Evolutionary conservation across 257 asterid species (phyloP).

Genomic region (Galeopsis tetrahit): DNA sequence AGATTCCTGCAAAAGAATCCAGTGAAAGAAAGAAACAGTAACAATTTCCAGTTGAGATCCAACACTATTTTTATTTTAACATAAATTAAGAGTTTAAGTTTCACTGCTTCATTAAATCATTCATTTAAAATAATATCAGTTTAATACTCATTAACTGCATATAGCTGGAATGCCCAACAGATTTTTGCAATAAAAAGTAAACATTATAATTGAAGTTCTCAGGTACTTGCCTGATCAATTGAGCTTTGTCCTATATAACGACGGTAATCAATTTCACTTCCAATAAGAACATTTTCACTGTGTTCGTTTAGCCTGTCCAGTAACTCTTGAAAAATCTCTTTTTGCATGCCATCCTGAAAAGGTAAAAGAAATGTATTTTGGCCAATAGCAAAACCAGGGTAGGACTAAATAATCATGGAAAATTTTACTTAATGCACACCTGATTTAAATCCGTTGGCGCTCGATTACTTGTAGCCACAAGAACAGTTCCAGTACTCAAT

Average conservation of each 20-base stretch:
- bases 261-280: conserved; percentile 95
- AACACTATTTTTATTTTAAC: not conserved
- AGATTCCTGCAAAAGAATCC: not conserved
- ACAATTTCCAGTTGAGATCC: not conserved
- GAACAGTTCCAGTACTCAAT: conserved; percentile 92
- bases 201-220: conserved; percentile 9
- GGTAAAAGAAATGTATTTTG: not conserved
- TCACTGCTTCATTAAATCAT: not conserved
- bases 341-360: conserved; percentile 97
- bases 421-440: conserved; percentile 45
- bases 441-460: conserved; percentile 92
- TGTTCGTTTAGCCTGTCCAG: conserved; percentile 70
- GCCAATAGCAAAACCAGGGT: conserved; percentile 24
- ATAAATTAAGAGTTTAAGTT: not conserved
- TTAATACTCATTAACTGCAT: conserved; percentile 12
- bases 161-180: conserved; percentile 13
- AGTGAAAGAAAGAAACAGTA: conserved; percentile 3
- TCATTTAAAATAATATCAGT: conserved; percentile 1
- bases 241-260: conserved; percentile 76
- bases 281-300: conserved; percentile 71
- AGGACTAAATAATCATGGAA: conserved; percentile 19
- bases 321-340: conserved; percentile 80
- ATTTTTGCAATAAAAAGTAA: conserved; percentile 14
- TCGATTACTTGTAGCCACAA: conserved; percentile 98
- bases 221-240: conserved; percentile 69